phyloP scores from a whole-genome alignment of 2,329 filamentous ascomycete genomes.

The Byssochlamys sp. region DNA sequence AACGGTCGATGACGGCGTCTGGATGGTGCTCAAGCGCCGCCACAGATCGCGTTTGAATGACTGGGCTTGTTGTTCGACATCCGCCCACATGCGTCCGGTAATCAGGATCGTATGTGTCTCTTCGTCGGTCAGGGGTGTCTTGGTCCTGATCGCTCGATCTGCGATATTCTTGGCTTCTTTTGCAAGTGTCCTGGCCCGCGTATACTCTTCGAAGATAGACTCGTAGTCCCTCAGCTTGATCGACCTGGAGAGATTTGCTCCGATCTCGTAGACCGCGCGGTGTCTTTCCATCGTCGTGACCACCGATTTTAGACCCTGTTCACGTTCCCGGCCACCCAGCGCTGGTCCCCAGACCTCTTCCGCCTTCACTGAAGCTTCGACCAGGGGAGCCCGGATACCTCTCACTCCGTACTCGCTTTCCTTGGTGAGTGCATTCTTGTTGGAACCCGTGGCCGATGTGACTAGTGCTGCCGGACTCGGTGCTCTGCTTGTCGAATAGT shows the following conservation, averaged over 20 bases:
- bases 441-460: conserved; percentile 45
- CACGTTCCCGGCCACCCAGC: conserved; percentile 79
- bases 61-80: conserved; percentile 79
- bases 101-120: conserved; percentile 80
- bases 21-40: conserved; percentile 64
- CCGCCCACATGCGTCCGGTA: conserved; percentile 87
- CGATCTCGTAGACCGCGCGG: conserved; percentile 72
- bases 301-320: conserved; percentile 73
- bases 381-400: conserved; percentile 76
- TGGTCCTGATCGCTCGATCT: conserved; percentile 42
- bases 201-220: conserved; percentile 74
- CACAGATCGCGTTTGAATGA: conserved; percentile 82
- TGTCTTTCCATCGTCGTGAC: conserved; percentile 67
- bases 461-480: conserved; percentile 29
- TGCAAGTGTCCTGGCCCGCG: conserved; percentile 68
- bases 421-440: conserved; percentile 83
- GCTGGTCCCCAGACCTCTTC: conserved; percentile 97
- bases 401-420: conserved; percentile 84
- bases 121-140: conserved; percentile 57
- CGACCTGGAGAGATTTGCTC: conserved; percentile 64
- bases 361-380: conserved; percentile 85
- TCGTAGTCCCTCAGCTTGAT: conserved; percentile 91
- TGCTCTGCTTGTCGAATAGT: conserved; percentile 36
- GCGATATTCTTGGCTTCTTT: conserved; percentile 66
- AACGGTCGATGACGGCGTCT: conserved; percentile 46